Evolutionary conservation across 768 basidiomycete genomes (phyloP).

Genomic region (Xerocomellus dryophilus): DNA sequence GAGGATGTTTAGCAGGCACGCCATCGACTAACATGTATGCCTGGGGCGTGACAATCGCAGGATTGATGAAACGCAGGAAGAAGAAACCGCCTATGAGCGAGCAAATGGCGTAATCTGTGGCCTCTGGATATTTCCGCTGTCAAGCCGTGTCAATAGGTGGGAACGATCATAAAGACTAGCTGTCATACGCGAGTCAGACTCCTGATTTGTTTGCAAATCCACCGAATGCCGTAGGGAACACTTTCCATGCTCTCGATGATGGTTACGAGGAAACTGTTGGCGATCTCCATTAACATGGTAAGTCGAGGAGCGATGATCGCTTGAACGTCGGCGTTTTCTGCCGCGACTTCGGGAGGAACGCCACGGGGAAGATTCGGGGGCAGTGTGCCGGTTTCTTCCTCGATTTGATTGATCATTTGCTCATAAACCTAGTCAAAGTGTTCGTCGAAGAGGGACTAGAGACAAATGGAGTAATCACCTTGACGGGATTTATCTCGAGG

Average conservation of each 20-base stretch:
- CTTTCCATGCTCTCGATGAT: conserved; percentile 99
- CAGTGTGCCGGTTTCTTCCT: conserved; percentile 91
- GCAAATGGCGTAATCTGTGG: conserved; percentile 97
- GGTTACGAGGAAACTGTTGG: conserved; percentile 93
- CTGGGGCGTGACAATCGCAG: conserved; percentile 97
- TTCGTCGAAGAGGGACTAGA: neutral
- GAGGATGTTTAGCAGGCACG: conserved; percentile 95
- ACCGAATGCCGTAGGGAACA: conserved; percentile 97
- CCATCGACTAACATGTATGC: conserved; percentile 99
- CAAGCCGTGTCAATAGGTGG: conserved; percentile 7
- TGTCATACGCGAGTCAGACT: conserved; percentile 84
- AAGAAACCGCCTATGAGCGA: conserved; percentile 99
- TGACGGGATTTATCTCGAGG: conserved; percentile 97
- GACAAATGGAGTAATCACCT: conserved; percentile 47
- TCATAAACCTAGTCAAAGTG: conserved; percentile 79
- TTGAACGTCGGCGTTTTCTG: conserved; percentile 93
- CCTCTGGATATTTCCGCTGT: conserved; percentile 98
- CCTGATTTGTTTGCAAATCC: conserved; percentile 99
- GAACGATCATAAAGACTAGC: neutral
- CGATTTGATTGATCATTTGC: conserved; percentile 99
- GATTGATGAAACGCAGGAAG: conserved; percentile 99
- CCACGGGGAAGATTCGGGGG: conserved; percentile 90
- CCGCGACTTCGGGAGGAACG: conserved; percentile 91
- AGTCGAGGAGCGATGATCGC: conserved; percentile 96
- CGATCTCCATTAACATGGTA: conserved; percentile 99